Evolutionary conservation across 2,329 filamentous ascomycete genomes (phyloP), one percentile per base, ranked within the genome.

Genomic region (Diaporthe helianthi): DNA sequence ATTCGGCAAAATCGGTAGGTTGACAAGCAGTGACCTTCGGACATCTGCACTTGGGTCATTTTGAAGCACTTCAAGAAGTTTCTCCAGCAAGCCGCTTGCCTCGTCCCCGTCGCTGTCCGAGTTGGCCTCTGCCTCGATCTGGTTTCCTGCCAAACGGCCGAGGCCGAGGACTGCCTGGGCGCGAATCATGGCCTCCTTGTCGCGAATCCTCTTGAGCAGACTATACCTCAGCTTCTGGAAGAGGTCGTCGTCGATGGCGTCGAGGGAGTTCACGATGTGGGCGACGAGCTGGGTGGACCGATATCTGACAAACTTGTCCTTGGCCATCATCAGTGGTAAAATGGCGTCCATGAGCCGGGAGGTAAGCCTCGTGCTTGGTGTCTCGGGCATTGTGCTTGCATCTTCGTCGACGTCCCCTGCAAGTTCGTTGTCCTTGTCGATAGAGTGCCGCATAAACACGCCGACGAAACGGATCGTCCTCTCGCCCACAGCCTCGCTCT

Each of bases 1-100:
- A 33, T 87, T 87, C 4, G 93, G 92, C 13, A 93, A 87, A 58
- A 97, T 90, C 0, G 94, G 94, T n/a, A 99, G 85, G 75, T 98
- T 98, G 52, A 96, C 87, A 3, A 99, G 86, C 13, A 99, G 86
- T 10, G 93, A 93, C 71, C 94, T 89, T 73, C 96, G 88, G 44
- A 99, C 96, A 76, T 99, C 96, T 2, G 95, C 94, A 74, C 93
- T 97, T 0, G 95, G 92, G 75, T 99, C 96, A 74, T 98, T 96
- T 78, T 97, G 94, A 74, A 98, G 86, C 36, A 97, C 91, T 74
- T 97, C 92, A 12, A 98, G 84, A 5, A 98, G 87, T 79, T 94
- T 97, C 70, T 92, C 90, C 29, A 97, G 83, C 47, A 98, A 84
- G 10, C 92, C 92, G 10, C 87, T 89, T 13, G 86, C 84, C 26